phyloP scores from a whole-genome alignment of 177 flowering plant species.

The Vitis hybrid region DNA sequence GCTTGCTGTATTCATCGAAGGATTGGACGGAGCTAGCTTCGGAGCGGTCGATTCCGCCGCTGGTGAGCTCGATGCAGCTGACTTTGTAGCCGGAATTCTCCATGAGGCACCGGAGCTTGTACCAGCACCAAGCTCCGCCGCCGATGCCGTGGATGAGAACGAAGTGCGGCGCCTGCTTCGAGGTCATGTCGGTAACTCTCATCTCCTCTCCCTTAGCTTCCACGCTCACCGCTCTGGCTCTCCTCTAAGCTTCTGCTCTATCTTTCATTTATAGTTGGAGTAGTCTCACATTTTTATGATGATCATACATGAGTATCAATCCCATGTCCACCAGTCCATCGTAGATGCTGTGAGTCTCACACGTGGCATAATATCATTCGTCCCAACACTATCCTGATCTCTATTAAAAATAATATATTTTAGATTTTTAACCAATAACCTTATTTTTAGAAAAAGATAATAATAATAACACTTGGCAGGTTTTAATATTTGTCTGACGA shows the following conservation, averaged over 20 bases:
- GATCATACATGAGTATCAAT: too few relatives aligned
- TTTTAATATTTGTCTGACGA: too few relatives aligned
- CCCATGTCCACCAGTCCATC: too few relatives aligned
- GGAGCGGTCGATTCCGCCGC: conserved; percentile 50
- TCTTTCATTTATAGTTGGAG: not conserved
- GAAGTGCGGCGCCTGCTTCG: conserved; percentile 42
- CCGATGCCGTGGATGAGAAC: conserved; percentile 68
- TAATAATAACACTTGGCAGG: too few relatives aligned
- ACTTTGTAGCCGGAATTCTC: conserved; percentile 59
- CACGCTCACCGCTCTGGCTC: too few relatives aligned
- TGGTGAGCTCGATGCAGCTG: conserved; percentile 63
- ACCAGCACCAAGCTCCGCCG: conserved; percentile 86
- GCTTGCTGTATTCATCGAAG: conserved; percentile 65
- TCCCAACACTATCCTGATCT: too few relatives aligned
- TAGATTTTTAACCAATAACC: too few relatives aligned
- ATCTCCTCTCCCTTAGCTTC: conserved; percentile 1
- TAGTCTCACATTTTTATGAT: not conserved
- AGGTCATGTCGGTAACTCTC: not conserved
- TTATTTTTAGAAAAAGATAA: too few relatives aligned
- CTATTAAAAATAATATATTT: too few relatives aligned
- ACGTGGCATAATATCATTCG: too few relatives aligned
- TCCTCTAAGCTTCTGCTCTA: too few relatives aligned
- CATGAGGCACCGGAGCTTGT: conserved; percentile 55
- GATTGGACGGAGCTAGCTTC: conserved; percentile 41
- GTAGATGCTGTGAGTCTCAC: too few relatives aligned